Evolutionary conservation across 2,329 filamentous ascomycete genomes (phyloP), one percentile per base, ranked within the genome.

Genomic region (Pseudohalonectria lignicola): DNA sequence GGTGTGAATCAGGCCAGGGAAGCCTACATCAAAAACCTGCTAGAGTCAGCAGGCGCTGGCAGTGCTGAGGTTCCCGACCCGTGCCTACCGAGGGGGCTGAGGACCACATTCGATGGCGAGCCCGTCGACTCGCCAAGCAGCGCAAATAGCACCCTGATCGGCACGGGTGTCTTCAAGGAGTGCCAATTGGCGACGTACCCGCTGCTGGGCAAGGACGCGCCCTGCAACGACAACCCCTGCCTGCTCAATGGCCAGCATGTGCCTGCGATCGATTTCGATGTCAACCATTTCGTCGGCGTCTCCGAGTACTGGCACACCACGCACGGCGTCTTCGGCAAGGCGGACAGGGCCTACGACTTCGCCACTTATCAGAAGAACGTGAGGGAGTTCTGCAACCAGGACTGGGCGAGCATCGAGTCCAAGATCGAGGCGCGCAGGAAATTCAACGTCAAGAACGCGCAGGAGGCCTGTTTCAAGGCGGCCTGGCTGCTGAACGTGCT

Each of bases 231-330:
- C 51, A 62, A 80, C 19, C 92, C 93, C 0, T 98, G 92, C 57
- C 65, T 98, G 25, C 68, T 98, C 29, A 86, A 95, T 49, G 88
- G 92, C 1, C 79, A 90, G 45, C 87, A 96, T 54, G 87, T 92
- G 1, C 92, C 92, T 2, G 85, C 86, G 4, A 95, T 98, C 46
- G 92, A 98, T 55, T 98, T 96, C 53, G 82, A 92, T 44, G 80
- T 96, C 26, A 98, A 98, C 51, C 93, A 95, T 56, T 98, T 98
- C 52, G 81, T 98, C 20, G 92, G 92, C 10, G 90, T 98, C 4
- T 96, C 90, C 1, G 92, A 98, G 55, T 98, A 94, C 60, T 98
- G 92, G 90, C 92, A 98, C 57, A 94, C 90, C 0, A 98, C 92
- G 0, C 92, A 98, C 50, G 87, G 92, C 39, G 81, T 96, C 2